Evolutionary conservation across 2,329 filamentous ascomycete genomes (phyloP), one percentile per base, ranked within the genome.

Genomic region (Pseudogymnoascus sp.): DNA sequence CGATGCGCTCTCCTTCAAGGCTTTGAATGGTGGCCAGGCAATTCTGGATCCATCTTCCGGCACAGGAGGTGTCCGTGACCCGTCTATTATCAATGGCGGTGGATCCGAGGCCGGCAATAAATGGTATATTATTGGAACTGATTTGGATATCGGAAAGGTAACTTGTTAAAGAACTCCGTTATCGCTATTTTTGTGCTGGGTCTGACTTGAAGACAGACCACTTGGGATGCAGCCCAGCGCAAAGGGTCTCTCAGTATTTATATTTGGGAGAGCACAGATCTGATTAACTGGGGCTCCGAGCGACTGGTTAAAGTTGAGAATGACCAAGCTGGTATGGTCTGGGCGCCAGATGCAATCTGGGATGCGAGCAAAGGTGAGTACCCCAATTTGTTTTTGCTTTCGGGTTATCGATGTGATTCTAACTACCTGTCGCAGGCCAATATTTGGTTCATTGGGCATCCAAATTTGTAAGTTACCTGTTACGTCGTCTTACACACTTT

Each of bases 271-370:
- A 79, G 74, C 64, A 78, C 74, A 0, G 78, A 83, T 60, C 69
- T 83, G 3, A 68, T 80, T 6, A 79, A 75, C 62, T 83, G 79
- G 77, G 72, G 66, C 9, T 71, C 71, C 11, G 79, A 82, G 66
- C 71, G 78, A 5, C 71, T 83, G 1, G 75, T 80, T 0, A 70
- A 68, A 0, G 80, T 83, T 9, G 80, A 83, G 65, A 76, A 81
- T 61, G 69, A 69, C n/a, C 78, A 75, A 3, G 81, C 80, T 0
- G 81, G 81, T 3, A 83, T 83, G 81, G 79, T 82, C 0, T 84
- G 81, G 81, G 81, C 81, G 0, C 82, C 81, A 0, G 78, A 80
- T 58, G 80, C 80, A 0, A 77, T 83, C 59, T 83, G 77, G 76
- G 80, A 83, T 64, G 71, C 74, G 0, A 69, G 71, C 1, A 76